These are phyloP conservation scores for Pelargonium myrrhifolium DNA, from an alignment of 441 rosid genomes.

Conservation along the genomic window DNA sequence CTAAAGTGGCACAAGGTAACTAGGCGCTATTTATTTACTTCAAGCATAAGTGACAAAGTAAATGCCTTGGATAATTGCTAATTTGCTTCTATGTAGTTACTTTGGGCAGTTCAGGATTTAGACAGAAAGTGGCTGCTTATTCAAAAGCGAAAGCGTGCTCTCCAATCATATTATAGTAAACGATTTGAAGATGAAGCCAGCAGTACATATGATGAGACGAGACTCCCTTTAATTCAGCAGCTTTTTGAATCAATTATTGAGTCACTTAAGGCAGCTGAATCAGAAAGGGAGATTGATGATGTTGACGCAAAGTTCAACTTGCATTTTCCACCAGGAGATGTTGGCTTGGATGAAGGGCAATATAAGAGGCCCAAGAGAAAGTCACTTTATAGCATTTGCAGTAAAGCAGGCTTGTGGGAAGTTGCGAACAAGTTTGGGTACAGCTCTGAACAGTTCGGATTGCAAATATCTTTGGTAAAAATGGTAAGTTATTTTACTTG, in stretches of 20 bases:
- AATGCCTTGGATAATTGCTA: conserved; percentile 5
- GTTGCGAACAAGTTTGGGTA: conserved; percentile 83
- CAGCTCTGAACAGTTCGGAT: conserved; percentile 89
- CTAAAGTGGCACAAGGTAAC: conserved; percentile 81
- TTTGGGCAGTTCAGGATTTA: conserved; percentile 85
- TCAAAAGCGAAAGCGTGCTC: conserved; percentile 78
- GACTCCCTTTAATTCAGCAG: conserved; percentile 63
- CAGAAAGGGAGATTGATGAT: conserved; percentile 95
- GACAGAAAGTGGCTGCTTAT: conserved; percentile 89
- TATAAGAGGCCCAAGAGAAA: conserved; percentile 91
- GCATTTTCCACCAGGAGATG: conserved; percentile 90
- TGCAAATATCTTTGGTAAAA: conserved; percentile 45
- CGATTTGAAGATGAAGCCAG: conserved; percentile 83
- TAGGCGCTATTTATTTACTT: not conserved
- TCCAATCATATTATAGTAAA: conserved; percentile 60
- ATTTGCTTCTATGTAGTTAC: conserved; percentile 42
- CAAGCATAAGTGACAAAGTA: not conserved
- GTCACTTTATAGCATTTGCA: conserved; percentile 71
- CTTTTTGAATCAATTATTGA: conserved; percentile 63
- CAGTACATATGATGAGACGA: conserved; percentile 77
- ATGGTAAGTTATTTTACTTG: conserved; percentile 40
- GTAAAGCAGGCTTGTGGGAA: conserved; percentile 91
- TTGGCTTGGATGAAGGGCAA: conserved; percentile 73
- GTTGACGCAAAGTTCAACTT: conserved; percentile 88
- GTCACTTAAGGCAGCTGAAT: conserved; percentile 63